Conservation (phyloP, 768 basidiomycete genomes). For the Suillus sp. region DNA sequence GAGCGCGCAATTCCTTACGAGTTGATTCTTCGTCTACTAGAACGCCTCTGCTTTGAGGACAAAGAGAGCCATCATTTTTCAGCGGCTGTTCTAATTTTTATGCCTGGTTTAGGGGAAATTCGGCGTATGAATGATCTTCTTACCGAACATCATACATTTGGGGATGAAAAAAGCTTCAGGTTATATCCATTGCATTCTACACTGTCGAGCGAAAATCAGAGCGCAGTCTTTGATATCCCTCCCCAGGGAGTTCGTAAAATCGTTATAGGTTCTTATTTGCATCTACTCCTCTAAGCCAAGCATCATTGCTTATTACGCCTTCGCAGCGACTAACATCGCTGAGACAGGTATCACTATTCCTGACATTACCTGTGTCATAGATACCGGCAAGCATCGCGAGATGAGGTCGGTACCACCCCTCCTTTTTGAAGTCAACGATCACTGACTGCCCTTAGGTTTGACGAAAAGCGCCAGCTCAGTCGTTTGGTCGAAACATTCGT, state of each 20-base stretch:
- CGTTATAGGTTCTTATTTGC: constrained; percentile 72
- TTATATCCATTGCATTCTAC: constrained; percentile 91
- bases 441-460: constrained; percentile 57
- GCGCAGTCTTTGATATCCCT: constrained; percentile 87
- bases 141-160: constrained; percentile 72
- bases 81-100: constrained; percentile 83
- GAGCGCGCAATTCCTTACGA: constrained; percentile 91
- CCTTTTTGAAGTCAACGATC: constrained; percentile 7
- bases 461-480: constrained; percentile 96
- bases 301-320: constrained; percentile 4
- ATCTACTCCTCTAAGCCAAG: constrained; percentile 14
- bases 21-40: constrained; percentile 80
- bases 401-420: constrained; percentile 60
- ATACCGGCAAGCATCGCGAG: constrained; percentile 91
- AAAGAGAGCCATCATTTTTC: constrained; percentile 56
- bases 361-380: constrained; percentile 95
- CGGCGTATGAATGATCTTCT: constrained; percentile 83
- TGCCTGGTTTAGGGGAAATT: constrained; percentile 95
- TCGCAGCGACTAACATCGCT: constrained; percentile 83
- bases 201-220: constrained; percentile 88
- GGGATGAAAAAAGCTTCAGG: constrained; percentile 60
- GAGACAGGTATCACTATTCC: constrained; percentile 99
- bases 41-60: constrained; percentile 79
- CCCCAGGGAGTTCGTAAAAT: constrained; percentile 84
- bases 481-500: constrained; percentile 90